Evolutionary conservation across 805 yeast species (phyloP).

Genomic region (Yarrowia sp.): DNA sequence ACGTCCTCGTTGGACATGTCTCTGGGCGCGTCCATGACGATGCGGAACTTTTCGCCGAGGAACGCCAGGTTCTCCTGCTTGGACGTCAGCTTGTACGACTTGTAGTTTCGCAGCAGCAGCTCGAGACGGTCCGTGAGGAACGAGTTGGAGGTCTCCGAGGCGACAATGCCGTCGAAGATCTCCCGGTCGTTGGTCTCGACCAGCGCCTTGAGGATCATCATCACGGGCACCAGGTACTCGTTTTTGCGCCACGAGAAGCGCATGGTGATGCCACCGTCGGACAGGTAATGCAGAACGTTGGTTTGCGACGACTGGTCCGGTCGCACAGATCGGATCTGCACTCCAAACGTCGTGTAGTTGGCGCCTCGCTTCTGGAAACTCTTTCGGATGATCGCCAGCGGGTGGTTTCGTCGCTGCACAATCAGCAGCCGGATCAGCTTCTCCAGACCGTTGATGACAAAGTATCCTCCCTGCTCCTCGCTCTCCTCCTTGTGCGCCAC

Average conservation of each 20-base stretch:
- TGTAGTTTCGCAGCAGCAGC: constrained; percentile 82
- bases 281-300: constrained; percentile 91
- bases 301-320: constrained; percentile 98
- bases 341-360: constrained; percentile 82
- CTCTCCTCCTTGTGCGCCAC: constrained; percentile 81
- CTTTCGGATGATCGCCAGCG: constrained; percentile 96
- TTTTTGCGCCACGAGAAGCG: constrained; percentile 96
- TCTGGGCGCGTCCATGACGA: constrained; percentile 84
- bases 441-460: constrained; percentile 94
- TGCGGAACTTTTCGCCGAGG: constrained; percentile 92
- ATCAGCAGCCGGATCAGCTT: constrained; percentile 94
- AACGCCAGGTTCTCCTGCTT: constrained; percentile 89
- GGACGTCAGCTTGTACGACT: constrained; percentile 71
- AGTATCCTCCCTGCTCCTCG: constrained; percentile 96
- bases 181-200: constrained; percentile 90
- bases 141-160: constrained; percentile 80
- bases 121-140: constrained; percentile 98
- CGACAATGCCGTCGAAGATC: constrained; percentile 93
- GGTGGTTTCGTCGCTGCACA: constrained; percentile 96
- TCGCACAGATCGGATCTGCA: constrained; percentile 89
- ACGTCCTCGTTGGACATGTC: constrained; percentile 88
- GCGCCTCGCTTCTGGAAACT: constrained; percentile 94
- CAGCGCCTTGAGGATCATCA: constrained; percentile 88
- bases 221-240: constrained; percentile 89
- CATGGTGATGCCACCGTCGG: constrained; percentile 94